A percentile compares a stretch with the other conserved stretches of the same genome.
Conservation (phyloP, 192 early-diverging fungal species). For the Lobosporangium transversale region DNA sequence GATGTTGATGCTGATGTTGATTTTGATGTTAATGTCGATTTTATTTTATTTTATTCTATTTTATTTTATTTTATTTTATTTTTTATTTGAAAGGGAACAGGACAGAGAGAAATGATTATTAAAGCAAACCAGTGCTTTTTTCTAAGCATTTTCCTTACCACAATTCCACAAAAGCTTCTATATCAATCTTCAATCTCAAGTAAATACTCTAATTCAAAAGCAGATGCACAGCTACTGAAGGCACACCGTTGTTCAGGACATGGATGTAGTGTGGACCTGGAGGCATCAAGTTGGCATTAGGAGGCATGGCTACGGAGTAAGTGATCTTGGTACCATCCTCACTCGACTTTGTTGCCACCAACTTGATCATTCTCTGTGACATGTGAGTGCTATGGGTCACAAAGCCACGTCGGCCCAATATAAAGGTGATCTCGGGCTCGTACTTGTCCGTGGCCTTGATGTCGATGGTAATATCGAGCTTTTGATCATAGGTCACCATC, state of each 20-base stretch:
- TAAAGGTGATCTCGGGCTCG: constrained; percentile 46
- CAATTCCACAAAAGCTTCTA: too few species aligned
- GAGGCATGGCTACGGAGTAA: constrained; percentile 33
- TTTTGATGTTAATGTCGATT: too few species aligned
- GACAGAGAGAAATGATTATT: not conserved
- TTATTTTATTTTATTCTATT: too few species aligned
- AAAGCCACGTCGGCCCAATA: constrained; percentile 60
- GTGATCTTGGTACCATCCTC: constrained; percentile 25
- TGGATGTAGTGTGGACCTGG: constrained; percentile 49
- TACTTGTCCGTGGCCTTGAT: constrained; percentile 18
- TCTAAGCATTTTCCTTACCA: too few species aligned
- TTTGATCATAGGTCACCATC: constrained; percentile 24
- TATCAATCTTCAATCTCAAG: too few species aligned
- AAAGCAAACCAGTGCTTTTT: not conserved
- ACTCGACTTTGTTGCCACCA: constrained; percentile 17
- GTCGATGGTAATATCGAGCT: constrained; percentile 20
- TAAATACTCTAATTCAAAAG: constrained; percentile 25
- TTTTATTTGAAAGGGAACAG: not conserved
- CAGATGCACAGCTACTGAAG: constrained; percentile 26
- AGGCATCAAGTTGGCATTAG: constrained; percentile 44
- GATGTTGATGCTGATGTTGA: too few species aligned
- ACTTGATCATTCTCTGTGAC: constrained; percentile 54
- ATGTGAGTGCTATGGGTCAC: constrained; percentile 65
- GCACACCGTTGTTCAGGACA: constrained; percentile 50
- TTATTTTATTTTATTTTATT: not conserved